Conservation (phyloP, 129 eudicot species). For the Daucus carota region DNA sequence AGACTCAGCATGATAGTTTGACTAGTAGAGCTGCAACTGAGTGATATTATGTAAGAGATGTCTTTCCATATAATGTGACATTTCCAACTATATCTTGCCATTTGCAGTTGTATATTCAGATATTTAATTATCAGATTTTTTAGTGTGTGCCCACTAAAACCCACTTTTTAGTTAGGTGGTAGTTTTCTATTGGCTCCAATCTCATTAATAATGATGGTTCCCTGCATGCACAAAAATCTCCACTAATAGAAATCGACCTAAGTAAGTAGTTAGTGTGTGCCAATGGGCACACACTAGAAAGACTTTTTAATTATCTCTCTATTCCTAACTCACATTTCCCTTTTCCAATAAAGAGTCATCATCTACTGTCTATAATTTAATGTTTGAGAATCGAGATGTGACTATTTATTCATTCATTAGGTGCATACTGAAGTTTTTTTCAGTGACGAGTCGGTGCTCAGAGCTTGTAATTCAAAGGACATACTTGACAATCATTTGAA, state of each 20-base stretch:
- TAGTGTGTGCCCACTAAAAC: too few relatives aligned
- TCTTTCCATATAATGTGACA: too few relatives aligned
- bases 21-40: not conserved
- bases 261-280: too few relatives aligned
- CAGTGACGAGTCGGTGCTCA: slow-evolving; percentile 63
- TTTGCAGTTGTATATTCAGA: not conserved
- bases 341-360: not conserved
- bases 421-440: slow-evolving; percentile 92
- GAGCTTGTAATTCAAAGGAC: slow-evolving; percentile 81
- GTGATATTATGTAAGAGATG: too few relatives aligned
- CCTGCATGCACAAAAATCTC: too few relatives aligned
- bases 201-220: too few relatives aligned
- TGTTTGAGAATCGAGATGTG: not conserved
- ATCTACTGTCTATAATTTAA: too few relatives aligned
- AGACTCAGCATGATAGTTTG: not conserved
- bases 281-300: too few relatives aligned
- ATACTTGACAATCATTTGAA: slow-evolving; percentile 63
- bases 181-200: too few relatives aligned
- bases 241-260: too few relatives aligned
- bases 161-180: too few relatives aligned
- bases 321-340: not conserved
- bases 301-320: not conserved
- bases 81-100: not conserved
- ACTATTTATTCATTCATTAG: slow-evolving; percentile 21
- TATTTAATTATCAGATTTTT: not conserved